These are phyloP conservation scores for Macrocybe gigantea DNA, from an alignment of 768 basidiomycete genomes.

Conservation along the genomic window DNA sequence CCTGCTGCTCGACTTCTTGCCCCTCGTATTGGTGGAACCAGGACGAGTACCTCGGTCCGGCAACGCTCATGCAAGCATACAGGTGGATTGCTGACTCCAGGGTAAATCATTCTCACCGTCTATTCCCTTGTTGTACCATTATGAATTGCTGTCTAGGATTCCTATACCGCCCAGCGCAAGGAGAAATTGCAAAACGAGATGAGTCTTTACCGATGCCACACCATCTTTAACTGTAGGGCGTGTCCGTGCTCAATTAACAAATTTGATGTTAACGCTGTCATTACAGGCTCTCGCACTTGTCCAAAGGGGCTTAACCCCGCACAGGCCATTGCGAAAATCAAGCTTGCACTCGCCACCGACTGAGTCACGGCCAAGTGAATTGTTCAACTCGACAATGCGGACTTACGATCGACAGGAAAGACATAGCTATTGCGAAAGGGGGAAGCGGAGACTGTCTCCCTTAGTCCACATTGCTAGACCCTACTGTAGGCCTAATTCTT, in stretches of 20 bases:
- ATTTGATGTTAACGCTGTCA: neutral
- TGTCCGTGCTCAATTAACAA: conserved; percentile 1
- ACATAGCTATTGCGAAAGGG: neutral
- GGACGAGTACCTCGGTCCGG: conserved; percentile 96
- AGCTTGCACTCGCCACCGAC: conserved; percentile 80
- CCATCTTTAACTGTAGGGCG: conserved; percentile 88
- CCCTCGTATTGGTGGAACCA: conserved; percentile 99
- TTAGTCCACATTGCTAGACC: too few relatives aligned
- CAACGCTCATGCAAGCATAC: conserved; percentile 94
- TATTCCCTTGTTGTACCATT: neutral
- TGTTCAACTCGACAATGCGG: too few relatives aligned
- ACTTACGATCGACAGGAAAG: neutral
- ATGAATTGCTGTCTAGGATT: conserved; percentile 44
- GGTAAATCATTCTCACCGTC: conserved; percentile 35
- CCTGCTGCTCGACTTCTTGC: conserved; percentile 97
- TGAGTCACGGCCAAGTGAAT: conserved; percentile 20
- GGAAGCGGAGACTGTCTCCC: neutral
- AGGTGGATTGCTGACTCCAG: conserved; percentile 98
- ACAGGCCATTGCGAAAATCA: conserved; percentile 88
- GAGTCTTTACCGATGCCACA: conserved; percentile 97
- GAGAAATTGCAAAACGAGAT: conserved; percentile 93
- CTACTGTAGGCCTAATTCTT: too few relatives aligned
- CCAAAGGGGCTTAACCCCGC: conserved; percentile 96
- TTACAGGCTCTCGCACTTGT: conserved; percentile 83
- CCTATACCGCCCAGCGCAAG: conserved; percentile 72